Percentiles rank a stretch among this genome's conserved stretches.
These are phyloP conservation scores for Salix arbutifolia DNA, from an alignment of 345 rosid species.

Conservation along the genomic window DNA sequence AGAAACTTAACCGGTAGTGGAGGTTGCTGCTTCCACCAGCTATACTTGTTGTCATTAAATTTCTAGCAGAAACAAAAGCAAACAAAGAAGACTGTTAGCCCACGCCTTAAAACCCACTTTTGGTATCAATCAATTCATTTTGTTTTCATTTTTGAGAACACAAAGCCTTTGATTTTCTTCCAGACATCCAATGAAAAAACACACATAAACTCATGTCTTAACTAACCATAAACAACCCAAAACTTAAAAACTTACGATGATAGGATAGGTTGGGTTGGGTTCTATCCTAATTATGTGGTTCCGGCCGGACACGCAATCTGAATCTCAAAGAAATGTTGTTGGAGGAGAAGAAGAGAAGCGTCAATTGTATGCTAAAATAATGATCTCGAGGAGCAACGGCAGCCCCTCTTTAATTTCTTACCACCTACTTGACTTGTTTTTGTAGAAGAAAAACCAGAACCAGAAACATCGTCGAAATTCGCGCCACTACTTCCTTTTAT, in stretches of 20 bases:
- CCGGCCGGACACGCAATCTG: too few relatives aligned
- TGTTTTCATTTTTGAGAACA: too few relatives aligned
- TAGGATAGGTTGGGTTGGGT: too few relatives aligned
- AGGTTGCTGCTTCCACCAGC: conserved; percentile 44
- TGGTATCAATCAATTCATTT: neutral
- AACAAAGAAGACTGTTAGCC: neutral
- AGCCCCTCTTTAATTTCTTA: neutral
- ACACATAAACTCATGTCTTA: too few relatives aligned
- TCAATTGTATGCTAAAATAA: too few relatives aligned
- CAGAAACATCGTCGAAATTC: conserved; percentile 31
- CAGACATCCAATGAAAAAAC: too few relatives aligned
- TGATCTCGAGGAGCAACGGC: neutral
- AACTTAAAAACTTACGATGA: too few relatives aligned
- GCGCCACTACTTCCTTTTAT: conserved; percentile 33
- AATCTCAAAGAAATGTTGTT: too few relatives aligned
- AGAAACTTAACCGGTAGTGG: conserved; percentile 26
- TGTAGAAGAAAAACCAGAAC: neutral
- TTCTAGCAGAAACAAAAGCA: conserved; percentile 23
- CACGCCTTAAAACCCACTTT: neutral
- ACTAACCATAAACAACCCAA: too few relatives aligned
- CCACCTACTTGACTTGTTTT: neutral
- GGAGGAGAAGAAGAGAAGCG: too few relatives aligned
- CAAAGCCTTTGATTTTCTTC: too few relatives aligned
- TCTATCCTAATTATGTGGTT: too few relatives aligned
- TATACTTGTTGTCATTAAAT: conserved; percentile 49